phyloP scores from a whole-genome alignment of 2,329 filamentous ascomycete species.

The Fusarium sp. region DNA sequence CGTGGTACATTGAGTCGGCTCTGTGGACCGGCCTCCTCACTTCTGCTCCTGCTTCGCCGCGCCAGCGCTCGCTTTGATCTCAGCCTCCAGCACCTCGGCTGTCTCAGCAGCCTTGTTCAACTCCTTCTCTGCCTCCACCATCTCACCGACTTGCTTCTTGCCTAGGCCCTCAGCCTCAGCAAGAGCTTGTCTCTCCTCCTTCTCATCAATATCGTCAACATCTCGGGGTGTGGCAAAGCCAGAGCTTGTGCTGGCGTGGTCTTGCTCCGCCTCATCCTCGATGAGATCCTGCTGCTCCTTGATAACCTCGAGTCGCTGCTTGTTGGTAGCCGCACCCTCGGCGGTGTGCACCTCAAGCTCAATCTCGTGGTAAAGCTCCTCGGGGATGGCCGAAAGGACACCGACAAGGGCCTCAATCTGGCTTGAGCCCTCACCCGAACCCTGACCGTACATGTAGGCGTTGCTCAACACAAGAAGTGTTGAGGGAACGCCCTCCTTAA shows the following conservation, averaged over 20 bases:
- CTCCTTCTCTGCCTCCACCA: slow-evolving; percentile 66
- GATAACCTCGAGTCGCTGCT: slow-evolving; percentile 96
- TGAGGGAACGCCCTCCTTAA: slow-evolving; percentile 95
- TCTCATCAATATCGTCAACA: slow-evolving; percentile 92
- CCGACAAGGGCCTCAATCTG: slow-evolving; percentile 94
- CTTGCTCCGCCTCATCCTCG: slow-evolving; percentile 95
- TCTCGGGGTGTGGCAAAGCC: slow-evolving; percentile 84
- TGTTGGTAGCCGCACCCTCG: slow-evolving; percentile 97
- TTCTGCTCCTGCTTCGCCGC: slow-evolving; percentile 49
- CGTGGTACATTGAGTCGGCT: slow-evolving; percentile 38
- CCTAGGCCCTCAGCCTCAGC: slow-evolving; percentile 61
- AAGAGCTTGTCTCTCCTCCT: slow-evolving; percentile 75
- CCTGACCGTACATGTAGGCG: slow-evolving; percentile 95
- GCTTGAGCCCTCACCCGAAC: slow-evolving; percentile 85
- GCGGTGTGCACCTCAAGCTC: slow-evolving; percentile 97
- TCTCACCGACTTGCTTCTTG: slow-evolving; percentile 63
- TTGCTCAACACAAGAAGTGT: slow-evolving; percentile 96
- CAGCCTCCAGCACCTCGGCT: slow-evolving; percentile 31
- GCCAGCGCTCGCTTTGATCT: slow-evolving; percentile 43
- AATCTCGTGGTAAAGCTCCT: slow-evolving; percentile 99
- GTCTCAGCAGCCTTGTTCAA: slow-evolving; percentile 44
- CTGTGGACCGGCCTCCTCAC: background rate
- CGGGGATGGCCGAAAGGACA: slow-evolving; percentile 92
- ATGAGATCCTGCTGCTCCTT: slow-evolving; percentile 99
- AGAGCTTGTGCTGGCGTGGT: slow-evolving; percentile 79